Evolutionary conservation across 176 grass and related monocot species (phyloP), one percentile per base, ranked within the genome.

Genomic region (Carex cristatella): DNA sequence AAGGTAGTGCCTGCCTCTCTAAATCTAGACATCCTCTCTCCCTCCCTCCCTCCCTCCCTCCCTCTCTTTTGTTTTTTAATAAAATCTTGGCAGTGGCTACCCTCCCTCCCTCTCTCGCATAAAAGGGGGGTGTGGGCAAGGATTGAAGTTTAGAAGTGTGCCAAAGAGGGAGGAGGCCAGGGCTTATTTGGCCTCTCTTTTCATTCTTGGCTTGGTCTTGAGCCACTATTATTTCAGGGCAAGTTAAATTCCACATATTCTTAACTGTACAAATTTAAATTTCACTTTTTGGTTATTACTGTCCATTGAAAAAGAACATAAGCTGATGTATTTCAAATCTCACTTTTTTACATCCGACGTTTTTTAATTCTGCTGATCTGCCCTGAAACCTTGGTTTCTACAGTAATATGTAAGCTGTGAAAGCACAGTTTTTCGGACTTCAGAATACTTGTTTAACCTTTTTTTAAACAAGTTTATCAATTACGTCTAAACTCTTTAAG

Each of bases 391-490:
- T 78, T 4, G 33, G 33, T 78, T 2, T 14, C 23, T 8, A 33
- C 49, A 57, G 51, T 78, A 56, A 18, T 9, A 16, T 56, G 27
- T 78, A 78, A 30, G 49, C 74, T 15, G 40, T 40, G 15, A 38
- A 35, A 38, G 65, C 46, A 14, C 0, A 51, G 44, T 48, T 51
- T 51, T 74, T 74, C 16, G 32, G 9, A 23, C 38, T 73, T 42
- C 70, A 74, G 3, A 48, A 55, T 77, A 77, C 40, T 55, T 51
- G 15, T 75, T 75, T 53, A 75, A 75, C 46, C 69, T 73, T 73
- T 49, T 72, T 19, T 19, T 18, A 61, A 16, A 61, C 15, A 63
- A 63, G 23, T 63, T 63, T 10, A 28, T 63, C 61, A 28, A 51
- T 23, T n/a, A 10, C 69, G 1, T 46, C 40, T 72, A 19, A 48